phyloP scores from a whole-genome alignment of 164 flowering plant species.

The Chloranthus sessilifolius region DNA sequence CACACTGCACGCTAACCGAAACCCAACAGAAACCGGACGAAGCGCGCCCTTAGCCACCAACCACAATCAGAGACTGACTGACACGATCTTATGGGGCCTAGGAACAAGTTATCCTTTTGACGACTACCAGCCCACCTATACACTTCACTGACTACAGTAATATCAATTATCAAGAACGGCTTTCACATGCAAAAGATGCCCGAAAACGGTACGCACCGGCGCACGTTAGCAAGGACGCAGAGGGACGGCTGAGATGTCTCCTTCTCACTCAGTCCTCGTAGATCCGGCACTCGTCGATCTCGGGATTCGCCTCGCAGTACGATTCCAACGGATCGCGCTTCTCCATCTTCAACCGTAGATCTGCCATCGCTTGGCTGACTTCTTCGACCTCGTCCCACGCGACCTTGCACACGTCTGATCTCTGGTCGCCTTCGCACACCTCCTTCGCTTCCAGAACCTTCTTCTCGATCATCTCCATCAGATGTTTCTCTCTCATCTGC shows the following conservation, averaged over 20 bases:
- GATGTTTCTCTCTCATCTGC: conserved; percentile 55
- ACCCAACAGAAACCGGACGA: no score
- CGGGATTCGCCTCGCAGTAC: conserved; percentile 62
- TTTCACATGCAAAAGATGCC: no score
- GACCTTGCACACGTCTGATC: conserved; percentile 63
- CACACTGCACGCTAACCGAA: no score
- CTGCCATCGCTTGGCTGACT: conserved; percentile 77
- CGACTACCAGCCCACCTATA: no score
- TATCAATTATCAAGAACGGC: no score
- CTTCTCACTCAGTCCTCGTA: conserved; percentile 44
- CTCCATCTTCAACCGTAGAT: conserved; percentile 48
- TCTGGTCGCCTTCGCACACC: conserved; percentile 51
- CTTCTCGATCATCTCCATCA: conserved; percentile 78
- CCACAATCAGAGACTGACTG: no score
- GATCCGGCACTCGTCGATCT: conserved; percentile 71
- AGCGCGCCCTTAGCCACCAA: no score
- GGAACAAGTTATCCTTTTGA: no score
- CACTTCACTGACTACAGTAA: no score
- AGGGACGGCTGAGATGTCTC: conserved; percentile 4
- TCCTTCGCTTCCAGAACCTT: conserved; percentile 63
- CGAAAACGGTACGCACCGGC: no score
- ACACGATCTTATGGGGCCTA: no score
- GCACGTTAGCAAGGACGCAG: no score
- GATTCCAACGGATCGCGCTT: conserved; percentile 56
- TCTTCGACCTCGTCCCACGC: conserved; percentile 95